Base-by-base conservation (phyloP, 2,329 filamentous ascomycete species). In the Lasiodiplodia citricola region DNA sequence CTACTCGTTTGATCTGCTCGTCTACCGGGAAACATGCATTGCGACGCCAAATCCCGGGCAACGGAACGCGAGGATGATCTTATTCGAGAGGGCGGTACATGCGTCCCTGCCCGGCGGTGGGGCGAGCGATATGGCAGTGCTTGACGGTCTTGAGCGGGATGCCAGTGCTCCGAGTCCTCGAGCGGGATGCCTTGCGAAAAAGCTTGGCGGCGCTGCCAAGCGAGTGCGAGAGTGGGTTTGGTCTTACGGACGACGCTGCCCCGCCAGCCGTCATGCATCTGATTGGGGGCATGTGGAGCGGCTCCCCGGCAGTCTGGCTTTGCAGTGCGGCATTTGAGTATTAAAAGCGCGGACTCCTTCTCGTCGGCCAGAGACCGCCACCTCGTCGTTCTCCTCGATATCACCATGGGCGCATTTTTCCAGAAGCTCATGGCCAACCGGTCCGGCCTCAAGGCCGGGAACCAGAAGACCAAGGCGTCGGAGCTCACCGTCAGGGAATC, bases 401-500 rank as follows among this genome's bases (percentile, higher is more conserved):
- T 35, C 31, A 67, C 31, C 57, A 68, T 68, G 66, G 47, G 47
- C 25, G 8, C 28, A 11, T 51, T 63, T 13, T 68, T 62, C 47
- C 57, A 68, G 57, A 54, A 38, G 56, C 47, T 68, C n/a, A 54
- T 68, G 51, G 58, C 58, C 51, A 58, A 35, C 41, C 60, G 67
- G 58, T 57, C 58, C 10, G 60, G 52, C 28, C 37, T 68, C n/a
- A 64, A 31, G 47, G 67, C 52, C 31, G 52, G 58, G 7, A 79
- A 82, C 68, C 78, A 82, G 74, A 80, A 85, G 66, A 88, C 86
- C 3, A 83, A 80, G 25, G 86, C 86, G 23, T 83, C 86, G n/a
- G 85, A 91, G 77, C 81, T 93, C 70, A 92, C 89, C 0, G 76
- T 92, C 37, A 83, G 88, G 65, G 84, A 91, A 74, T 92, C 90